A percentile compares a stretch with the other conserved stretches of the same genome.
phyloP scores from a whole-genome alignment of 2,329 filamentous ascomycete species.

The Endoconidiophora polonica region DNA sequence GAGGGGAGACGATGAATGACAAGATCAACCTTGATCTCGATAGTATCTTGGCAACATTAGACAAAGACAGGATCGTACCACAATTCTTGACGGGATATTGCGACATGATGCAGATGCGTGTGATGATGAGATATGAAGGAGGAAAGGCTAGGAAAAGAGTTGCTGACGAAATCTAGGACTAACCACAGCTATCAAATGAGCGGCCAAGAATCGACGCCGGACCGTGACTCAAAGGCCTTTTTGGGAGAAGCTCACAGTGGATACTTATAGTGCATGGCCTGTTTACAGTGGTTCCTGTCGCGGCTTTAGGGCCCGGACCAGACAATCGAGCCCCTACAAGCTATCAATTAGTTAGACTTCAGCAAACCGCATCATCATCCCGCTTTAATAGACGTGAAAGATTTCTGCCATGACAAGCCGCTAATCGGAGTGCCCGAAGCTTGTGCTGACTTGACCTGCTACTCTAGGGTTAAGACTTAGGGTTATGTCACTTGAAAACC shows the following conservation, averaged over 20 bases:
- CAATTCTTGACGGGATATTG: constrained; percentile 42
- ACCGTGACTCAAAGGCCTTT: not conserved
- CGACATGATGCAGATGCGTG: constrained; percentile 14
- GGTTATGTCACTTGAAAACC: not conserved
- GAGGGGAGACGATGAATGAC: not conserved
- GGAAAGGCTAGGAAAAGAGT: not conserved
- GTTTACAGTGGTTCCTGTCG: too few species aligned
- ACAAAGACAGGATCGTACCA: constrained; percentile 24
- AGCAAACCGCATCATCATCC: not conserved
- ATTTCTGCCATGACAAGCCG: constrained; percentile 1
- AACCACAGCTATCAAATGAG: too few species aligned
- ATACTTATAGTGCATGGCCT: too few species aligned
- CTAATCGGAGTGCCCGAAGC: constrained; percentile 5
- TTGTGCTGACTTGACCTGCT: constrained; percentile 1
- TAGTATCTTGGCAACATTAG: not conserved
- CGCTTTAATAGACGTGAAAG: constrained; percentile 1
- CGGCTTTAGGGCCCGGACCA: too few species aligned
- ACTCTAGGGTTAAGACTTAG: not conserved
- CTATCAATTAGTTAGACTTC: not conserved
- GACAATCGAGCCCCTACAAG: too few species aligned
- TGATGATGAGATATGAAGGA: not conserved
- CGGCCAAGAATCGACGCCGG: not conserved
- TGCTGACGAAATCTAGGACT: not conserved
- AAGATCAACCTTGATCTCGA: not conserved
- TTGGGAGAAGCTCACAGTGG: too few species aligned